A percentile compares a stretch with the other conserved stretches of the same genome.
These are phyloP conservation scores for Sarocladium brachiariae DNA, from an alignment of 2,329 filamentous ascomycete genomes.

Conservation along the genomic window DNA sequence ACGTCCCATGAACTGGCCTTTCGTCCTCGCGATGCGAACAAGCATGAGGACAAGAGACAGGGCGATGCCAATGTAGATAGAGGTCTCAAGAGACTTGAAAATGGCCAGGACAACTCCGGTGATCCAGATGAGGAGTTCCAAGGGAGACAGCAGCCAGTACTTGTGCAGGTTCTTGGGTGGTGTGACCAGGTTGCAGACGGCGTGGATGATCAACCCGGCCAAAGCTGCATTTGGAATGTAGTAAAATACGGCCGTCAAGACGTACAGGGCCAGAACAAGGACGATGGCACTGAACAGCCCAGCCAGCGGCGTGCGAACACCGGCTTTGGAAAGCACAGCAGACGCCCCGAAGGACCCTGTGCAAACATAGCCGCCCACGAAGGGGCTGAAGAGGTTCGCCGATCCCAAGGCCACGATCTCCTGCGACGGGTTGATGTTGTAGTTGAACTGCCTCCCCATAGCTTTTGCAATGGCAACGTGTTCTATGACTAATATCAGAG, in stretches of 20 bases:
- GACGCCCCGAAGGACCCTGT: slow-evolving; percentile 54
- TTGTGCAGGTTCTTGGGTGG: slow-evolving; percentile 68
- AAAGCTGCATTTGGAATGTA: slow-evolving; percentile 70
- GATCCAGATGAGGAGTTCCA: slow-evolving; percentile 71
- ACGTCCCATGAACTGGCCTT: slow-evolving; percentile 39
- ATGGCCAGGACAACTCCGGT: slow-evolving; percentile 57
- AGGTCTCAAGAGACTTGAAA: slow-evolving; percentile 42
- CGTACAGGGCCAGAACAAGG: slow-evolving; percentile 72
- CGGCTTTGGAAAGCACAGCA: slow-evolving; percentile 78
- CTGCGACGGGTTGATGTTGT: slow-evolving; percentile 71
- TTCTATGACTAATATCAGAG: slow-evolving; percentile 74
- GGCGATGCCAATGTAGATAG: slow-evolving; percentile 41
- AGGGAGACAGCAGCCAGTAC: slow-evolving; percentile 69
- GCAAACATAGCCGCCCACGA: slow-evolving; percentile 51
- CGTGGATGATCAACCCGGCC: slow-evolving; percentile 75
- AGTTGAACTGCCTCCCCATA: slow-evolving; percentile 73
- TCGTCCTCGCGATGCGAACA: slow-evolving; percentile 37
- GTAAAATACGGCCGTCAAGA: slow-evolving; percentile 69
- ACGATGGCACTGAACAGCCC: slow-evolving; percentile 72
- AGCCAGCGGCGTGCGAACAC: slow-evolving; percentile 71
- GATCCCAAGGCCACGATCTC: slow-evolving; percentile 74
- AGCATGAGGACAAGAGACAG: slow-evolving; percentile 37
- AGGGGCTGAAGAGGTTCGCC: slow-evolving; percentile 67
- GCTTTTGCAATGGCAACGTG: slow-evolving; percentile 82
- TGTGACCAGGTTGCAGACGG: slow-evolving; percentile 69